A percentile compares a stretch with the other conserved stretches of the same genome.
Evolutionary conservation across 2,329 filamentous ascomycete genomes (phyloP).

Genomic region (Aspergillus japonicus): DNA sequence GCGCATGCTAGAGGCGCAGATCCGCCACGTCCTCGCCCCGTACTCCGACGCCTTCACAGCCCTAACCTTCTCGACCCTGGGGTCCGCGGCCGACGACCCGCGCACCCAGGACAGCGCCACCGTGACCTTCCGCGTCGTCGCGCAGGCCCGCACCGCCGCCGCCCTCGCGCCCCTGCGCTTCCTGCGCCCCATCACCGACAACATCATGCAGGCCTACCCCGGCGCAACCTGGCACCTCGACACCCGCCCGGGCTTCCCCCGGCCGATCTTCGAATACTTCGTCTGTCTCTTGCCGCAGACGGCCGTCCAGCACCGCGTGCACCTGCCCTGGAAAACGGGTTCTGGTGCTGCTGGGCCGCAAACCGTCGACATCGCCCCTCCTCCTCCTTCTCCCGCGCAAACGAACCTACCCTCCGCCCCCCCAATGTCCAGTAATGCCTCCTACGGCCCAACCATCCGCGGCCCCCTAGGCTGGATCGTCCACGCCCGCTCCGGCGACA

Average conservation of each 20-base stretch:
- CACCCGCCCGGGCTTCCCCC: slow-evolving; percentile 34
- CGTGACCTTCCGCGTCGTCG: slow-evolving; percentile 43
- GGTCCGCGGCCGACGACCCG: slow-evolving; percentile 34
- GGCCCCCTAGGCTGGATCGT: slow-evolving; percentile 36
- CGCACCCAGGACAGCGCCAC: slow-evolving; percentile 45
- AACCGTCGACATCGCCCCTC: slow-evolving; percentile 19
- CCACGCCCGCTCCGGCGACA: slow-evolving; percentile 44
- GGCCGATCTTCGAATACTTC: slow-evolving; percentile 36
- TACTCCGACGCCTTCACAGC: slow-evolving; percentile 33
- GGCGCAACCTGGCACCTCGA: slow-evolving; percentile 39
- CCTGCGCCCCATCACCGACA: slow-evolving; percentile 37
- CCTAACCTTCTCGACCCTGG: slow-evolving; percentile 33
- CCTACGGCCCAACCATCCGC: slow-evolving; percentile 20
- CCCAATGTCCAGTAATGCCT: slow-evolving; percentile 11
- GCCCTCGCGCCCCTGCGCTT: slow-evolving; percentile 35
- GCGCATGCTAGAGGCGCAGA: slow-evolving; percentile 47
- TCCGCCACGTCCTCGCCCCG: slow-evolving; percentile 39
- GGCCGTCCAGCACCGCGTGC: slow-evolving; percentile 26
- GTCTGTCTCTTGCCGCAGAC: slow-evolving; percentile 28
- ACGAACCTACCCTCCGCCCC: slow-evolving; percentile 19
- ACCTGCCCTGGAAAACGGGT: slow-evolving; percentile 24
- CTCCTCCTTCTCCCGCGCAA: slow-evolving; percentile 12
- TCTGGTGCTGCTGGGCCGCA: neutral
- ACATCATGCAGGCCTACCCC: slow-evolving; percentile 44
- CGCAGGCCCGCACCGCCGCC: slow-evolving; percentile 46